These are phyloP conservation scores for Solanum rostratum DNA, from an alignment of 257 asterid genomes.

Conservation along the genomic window DNA sequence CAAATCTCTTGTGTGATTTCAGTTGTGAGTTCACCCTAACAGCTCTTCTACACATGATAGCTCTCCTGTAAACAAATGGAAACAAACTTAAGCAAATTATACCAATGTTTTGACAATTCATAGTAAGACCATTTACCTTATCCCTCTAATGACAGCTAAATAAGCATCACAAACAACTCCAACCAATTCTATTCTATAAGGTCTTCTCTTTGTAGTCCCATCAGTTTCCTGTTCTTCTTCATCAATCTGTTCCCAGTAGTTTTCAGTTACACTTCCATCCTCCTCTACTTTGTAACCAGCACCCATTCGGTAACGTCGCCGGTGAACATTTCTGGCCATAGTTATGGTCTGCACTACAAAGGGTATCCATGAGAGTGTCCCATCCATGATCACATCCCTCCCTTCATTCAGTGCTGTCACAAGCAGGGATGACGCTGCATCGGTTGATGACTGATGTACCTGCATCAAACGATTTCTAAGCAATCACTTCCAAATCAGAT, in stretches of 20 bases:
- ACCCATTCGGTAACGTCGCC: constrained; percentile 16
- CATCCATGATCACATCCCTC: constrained; percentile 97
- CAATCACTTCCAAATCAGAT: not conserved
- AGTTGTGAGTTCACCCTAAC: constrained; percentile 86
- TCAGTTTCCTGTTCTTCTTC: constrained; percentile 12
- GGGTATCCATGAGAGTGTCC: constrained; percentile 93
- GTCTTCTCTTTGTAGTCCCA: constrained; percentile 6
- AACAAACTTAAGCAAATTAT: not conserved
- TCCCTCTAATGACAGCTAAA: constrained; percentile 15
- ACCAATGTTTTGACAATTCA: not conserved
- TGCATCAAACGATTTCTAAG: not conserved
- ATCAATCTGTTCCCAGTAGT: constrained; percentile 7
- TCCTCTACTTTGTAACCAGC: constrained; percentile 6
- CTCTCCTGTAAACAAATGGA: constrained; percentile 45
- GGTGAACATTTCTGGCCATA: constrained; percentile 15
- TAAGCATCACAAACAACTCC: constrained; percentile 18
- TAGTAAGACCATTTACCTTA: not conserved
- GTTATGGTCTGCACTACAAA: constrained; percentile 48
- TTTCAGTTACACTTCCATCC: constrained; percentile 8
- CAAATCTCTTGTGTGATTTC: constrained; percentile 83
- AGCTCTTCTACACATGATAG: constrained; percentile 84
- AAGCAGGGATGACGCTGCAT: constrained; percentile 88
- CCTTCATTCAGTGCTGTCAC: constrained; percentile 93
- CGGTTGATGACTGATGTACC: constrained; percentile 95
- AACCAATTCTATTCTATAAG: constrained; percentile 11